Base-by-base conservation (phyloP, 176 grass and related monocot species). In the Aechmea fasciata region DNA sequence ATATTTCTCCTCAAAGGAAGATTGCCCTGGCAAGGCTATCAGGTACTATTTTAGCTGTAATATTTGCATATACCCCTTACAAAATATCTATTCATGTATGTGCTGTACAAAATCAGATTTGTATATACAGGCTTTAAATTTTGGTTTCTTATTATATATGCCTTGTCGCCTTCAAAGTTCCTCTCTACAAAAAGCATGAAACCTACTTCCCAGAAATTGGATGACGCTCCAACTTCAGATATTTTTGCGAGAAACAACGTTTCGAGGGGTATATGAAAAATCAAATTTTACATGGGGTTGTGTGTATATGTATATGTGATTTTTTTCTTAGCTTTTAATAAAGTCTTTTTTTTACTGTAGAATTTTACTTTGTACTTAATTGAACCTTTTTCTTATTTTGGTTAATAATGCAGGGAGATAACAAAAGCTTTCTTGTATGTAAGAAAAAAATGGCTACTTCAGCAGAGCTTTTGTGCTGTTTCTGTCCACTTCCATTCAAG, bases 371-470 rank as follows among this genome's bases (percentile, higher is more conserved):
- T 76, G 41, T 67, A 47, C 17, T 53, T 49, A 54, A 24, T 51
- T 2, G 17, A 71, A 25, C 50, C 73, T 15, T 76, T n/a, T 73
- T 79, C 81, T 11, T 51, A 64, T 47, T 63, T 17, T 70, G 19
- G 14, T 80, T 75, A 74, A 79, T 71, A 64, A 74, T 82, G 79
- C 88, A 96, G 92, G 92, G 92, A 0, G 92, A 96, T 72, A 96
- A 96, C 73, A 96, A 96, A 70, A 92, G 92, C 78, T 96, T 96
- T 87, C 86, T 96, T 76, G 92, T 96, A 64, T 92, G 88, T 83
- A 96, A 96, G 85, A 96, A 89, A 83, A 96, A 96, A 87, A 96
- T 96, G 92, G 85, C 92, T 50, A 96, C 88, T 14, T 85, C 92
- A 78, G 83, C 92, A 69, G 92, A 96, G 78, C 70, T 87, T 51